Base-by-base conservation (phyloP, 2,329 filamentous ascomycete species). In the Cryphonectria naterciae region DNA sequence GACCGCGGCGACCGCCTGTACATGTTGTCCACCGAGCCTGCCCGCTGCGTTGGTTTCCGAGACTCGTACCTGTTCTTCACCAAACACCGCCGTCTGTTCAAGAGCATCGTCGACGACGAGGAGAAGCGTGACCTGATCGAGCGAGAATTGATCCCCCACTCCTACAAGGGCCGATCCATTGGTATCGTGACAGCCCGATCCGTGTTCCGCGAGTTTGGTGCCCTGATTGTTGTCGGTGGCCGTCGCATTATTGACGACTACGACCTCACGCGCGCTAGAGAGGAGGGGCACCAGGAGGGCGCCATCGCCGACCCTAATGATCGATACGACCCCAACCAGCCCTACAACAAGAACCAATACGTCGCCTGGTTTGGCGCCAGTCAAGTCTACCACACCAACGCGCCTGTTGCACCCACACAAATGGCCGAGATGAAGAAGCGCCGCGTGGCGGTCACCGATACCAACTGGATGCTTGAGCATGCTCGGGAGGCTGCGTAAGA, bases 41-140 rank as follows among this genome's bases (percentile, higher is more conserved):
- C 96, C 35, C 92, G 96, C 74, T 98, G 96, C 77, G 95, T 97
- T 69, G 96, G 96, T 22, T 99, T 99, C 86, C 89, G 96, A 75
- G 96, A 99, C 85, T 98, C 95, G 74, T 99, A 99, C 79, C 89
- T 99, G 37, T 98, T 99, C 86, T 99, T 99, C 85, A 97, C 96
- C 74, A 99, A 98, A 83, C 96, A 99, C 82, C 93, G 93, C 79
- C 91, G 94, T 77, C 91, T 99, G 19, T 96, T 94, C 88, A 99
- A 99, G 84, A 97, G 99, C 77, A 97, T 99, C 77, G 93, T 98
- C 70, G 94, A 95, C 76, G 96, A 99, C 75, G 92, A 96, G n/a
- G 95, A 97, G 82, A 99, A 99, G 85, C 91, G 92, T 72, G 95
- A 98, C 81, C 88, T 99, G 84, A 99, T 99, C 78, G 94, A 97